These are phyloP conservation scores for Cunninghamia lanceolata DNA, from an alignment of 75 land plant genomes.

Conservation along the genomic window DNA sequence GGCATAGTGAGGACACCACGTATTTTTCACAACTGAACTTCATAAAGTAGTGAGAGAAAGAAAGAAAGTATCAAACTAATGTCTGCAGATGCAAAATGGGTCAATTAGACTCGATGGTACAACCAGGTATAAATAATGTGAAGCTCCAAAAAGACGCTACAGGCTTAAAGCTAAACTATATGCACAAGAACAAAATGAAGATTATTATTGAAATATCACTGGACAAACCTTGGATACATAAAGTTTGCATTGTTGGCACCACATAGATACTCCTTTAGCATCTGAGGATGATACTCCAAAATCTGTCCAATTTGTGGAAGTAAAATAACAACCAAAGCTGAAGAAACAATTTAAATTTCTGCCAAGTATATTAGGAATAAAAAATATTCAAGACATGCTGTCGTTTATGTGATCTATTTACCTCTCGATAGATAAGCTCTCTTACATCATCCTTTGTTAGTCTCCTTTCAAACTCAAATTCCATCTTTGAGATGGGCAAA, in stretches of 20 bases:
- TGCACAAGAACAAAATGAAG: background rate
- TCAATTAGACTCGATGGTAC: background rate
- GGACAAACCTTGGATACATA: conserved; percentile 71
- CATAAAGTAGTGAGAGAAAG: background rate
- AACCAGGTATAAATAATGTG: background rate
- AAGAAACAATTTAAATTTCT: background rate
- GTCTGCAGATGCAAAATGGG: background rate
- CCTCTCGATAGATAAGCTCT: conserved; percentile 89
- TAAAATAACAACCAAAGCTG: background rate
- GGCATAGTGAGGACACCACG: background rate
- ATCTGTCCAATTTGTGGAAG: conserved; percentile 48
- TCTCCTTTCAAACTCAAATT: conserved; percentile 84
- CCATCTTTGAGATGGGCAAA: conserved; percentile 66
- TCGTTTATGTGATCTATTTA: conserved; percentile 12
- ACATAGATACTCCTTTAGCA: conserved; percentile 67
- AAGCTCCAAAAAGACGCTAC: background rate
- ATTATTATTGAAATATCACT: background rate
- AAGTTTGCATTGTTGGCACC: conserved; percentile 59
- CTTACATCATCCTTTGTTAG: conserved; percentile 82
- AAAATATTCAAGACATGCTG: background rate
- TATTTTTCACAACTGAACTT: background rate
- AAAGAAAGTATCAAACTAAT: background rate
- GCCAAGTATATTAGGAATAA: background rate
- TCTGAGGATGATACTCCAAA: conserved; percentile 90
- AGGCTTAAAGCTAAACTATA: background rate